Conservation (phyloP, 78 protist species). For the Chrysochromulina parva region DNA sequence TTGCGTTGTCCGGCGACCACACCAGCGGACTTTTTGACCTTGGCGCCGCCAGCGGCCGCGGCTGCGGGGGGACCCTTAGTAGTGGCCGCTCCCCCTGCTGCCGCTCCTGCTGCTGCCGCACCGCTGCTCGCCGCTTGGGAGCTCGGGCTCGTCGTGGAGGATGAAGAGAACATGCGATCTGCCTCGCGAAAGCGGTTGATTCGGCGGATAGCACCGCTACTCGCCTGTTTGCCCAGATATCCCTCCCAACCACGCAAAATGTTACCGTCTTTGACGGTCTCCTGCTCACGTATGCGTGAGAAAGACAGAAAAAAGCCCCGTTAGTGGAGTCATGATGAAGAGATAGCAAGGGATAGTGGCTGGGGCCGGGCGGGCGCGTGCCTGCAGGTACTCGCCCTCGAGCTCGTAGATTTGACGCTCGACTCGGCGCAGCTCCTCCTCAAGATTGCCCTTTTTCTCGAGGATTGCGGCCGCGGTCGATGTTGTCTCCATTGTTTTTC, state of each 20-base stretch:
- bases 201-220: conserved; percentile 9
- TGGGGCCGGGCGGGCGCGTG: neutral
- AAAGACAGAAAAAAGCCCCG: no score
- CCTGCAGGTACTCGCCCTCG: neutral
- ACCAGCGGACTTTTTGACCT: no score
- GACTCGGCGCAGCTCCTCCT: neutral
- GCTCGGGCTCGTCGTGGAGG: neutral
- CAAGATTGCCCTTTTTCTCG: neutral
- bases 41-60: no score
- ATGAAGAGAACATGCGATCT: neutral
- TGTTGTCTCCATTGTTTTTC: no score
- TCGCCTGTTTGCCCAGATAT: neutral
- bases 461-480: neutral
- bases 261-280: conserved; percentile 9
- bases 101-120: no score
- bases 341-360: no score
- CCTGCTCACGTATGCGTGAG: neutral
- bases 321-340: no score
- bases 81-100: no score
- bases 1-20: no score
- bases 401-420: conserved; percentile 6
- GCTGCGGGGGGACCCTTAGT: no score
- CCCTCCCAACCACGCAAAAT: conserved; percentile 27
- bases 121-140: no score
- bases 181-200: conserved; percentile 21